A percentile compares a stretch with the other conserved stretches of the same genome.
These are phyloP conservation scores for Cyclanthera cordifolia DNA, from an alignment of 306 rosid species.

Conservation along the genomic window DNA sequence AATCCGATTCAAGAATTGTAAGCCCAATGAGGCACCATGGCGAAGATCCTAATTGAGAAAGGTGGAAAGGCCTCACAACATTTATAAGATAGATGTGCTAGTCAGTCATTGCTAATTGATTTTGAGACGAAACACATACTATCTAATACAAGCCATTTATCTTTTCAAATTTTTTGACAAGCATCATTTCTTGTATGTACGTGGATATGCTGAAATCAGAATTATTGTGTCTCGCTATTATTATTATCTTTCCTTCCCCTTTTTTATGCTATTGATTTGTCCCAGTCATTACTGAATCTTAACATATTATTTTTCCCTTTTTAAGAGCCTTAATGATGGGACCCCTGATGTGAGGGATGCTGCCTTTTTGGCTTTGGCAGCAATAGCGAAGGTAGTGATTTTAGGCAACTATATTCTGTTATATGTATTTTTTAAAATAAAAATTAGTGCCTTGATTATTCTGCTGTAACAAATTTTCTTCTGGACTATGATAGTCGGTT, in stretches of 20 bases:
- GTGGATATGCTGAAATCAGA: not conserved
- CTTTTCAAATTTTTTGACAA: not conserved
- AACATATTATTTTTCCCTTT: not conserved
- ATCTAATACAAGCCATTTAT: too few relatives aligned
- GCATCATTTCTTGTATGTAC: not conserved
- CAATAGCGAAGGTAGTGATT: conserved; percentile 74
- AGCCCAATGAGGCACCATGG: too few relatives aligned
- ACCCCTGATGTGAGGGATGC: conserved; percentile 99
- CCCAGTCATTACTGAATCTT: not conserved
- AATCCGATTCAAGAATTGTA: too few relatives aligned
- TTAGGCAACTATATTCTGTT: not conserved
- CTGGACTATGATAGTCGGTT: conserved; percentile 45
- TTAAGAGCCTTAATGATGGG: conserved; percentile 80
- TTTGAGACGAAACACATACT: too few relatives aligned
- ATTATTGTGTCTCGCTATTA: not conserved
- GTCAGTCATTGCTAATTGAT: too few relatives aligned
- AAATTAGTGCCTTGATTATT: conserved; percentile 5
- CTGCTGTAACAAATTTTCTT: conserved; percentile 15
- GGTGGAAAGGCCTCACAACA: too few relatives aligned
- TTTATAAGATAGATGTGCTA: too few relatives aligned
- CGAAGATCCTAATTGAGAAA: too few relatives aligned
- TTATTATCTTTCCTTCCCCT: not conserved
- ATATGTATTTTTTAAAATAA: too few relatives aligned
- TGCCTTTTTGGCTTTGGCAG: conserved; percentile 82
- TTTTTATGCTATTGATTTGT: not conserved